Percentiles rank a stretch among this genome's conserved stretches.
These are phyloP conservation scores for Scedosporium minutisporum DNA, from an alignment of 2,329 filamentous ascomycete genomes.

Conservation along the genomic window DNA sequence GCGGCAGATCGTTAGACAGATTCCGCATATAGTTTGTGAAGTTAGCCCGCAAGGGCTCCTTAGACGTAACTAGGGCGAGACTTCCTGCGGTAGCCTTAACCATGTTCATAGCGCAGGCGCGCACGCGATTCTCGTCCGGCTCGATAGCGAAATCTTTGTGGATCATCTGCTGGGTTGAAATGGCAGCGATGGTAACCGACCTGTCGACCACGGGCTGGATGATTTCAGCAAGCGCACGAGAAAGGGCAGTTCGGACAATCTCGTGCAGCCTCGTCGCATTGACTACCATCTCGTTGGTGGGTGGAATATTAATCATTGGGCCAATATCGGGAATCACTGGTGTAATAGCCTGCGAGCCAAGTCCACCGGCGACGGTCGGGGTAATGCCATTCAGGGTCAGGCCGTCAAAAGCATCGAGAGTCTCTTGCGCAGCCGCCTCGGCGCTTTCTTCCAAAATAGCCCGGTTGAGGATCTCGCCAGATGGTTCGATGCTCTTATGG, in stretches of 20 bases:
- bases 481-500: conserved; percentile 82
- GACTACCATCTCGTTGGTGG: conserved; percentile 69
- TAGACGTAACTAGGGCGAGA: conserved; percentile 92
- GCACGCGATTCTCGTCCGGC: conserved; percentile 75
- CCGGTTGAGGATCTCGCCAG: conserved; percentile 74
- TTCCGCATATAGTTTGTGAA: conserved; percentile 92
- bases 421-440: conserved; percentile 53
- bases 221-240: conserved; percentile 86
- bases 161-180: conserved; percentile 90
- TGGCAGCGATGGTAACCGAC: conserved; percentile 94
- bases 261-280: conserved; percentile 57
- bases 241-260: conserved; percentile 79
- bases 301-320: conserved; percentile 69
- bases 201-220: conserved; percentile 95
- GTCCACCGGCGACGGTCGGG: conserved; percentile 57
- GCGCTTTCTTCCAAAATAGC: conserved; percentile 52
- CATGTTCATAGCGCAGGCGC: conserved; percentile 82
- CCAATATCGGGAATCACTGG: conserved; percentile 78
- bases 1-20: conserved; percentile 58
- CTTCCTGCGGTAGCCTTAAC: conserved; percentile 91
- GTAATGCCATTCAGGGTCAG: conserved; percentile 67
- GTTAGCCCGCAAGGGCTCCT: conserved; percentile 90
- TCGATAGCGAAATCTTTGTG: conserved; percentile 95
- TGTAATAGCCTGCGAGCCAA: conserved; percentile 69
- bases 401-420: conserved; percentile 73